Base-by-base conservation (phyloP, 2,329 filamentous ascomycete genomes). In the Myriangium duriaei region DNA sequence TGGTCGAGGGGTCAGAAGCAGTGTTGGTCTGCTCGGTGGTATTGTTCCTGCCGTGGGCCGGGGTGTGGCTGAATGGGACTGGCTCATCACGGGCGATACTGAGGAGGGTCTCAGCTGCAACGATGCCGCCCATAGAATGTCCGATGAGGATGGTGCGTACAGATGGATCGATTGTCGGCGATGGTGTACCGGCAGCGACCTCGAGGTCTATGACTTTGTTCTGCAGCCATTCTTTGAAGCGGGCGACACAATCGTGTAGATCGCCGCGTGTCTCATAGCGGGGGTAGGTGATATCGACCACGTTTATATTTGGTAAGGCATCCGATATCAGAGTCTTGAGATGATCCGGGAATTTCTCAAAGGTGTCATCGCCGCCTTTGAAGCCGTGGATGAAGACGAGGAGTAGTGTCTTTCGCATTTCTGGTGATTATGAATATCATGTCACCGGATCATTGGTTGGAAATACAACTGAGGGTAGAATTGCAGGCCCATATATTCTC, bases 131-230 rank as follows among this genome's bases (percentile, higher is more conserved):
- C 75, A 79, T 95, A 6, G 81, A 87, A 58, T 95, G 87, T 15
- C 87, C 87, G 41, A 92, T 65, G 11, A 95, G 71, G 32, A 94
- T 71, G 17, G 81, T 80, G 51, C 77, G 79, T 13, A 94, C 84
- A 0, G 80, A 85, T 4, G 86, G 85, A 44, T 92, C 84, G 45
- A 93, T 71, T 1, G 83, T 93, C 1, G 87, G 87, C 4, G 81
- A 87, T 1, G 82, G 74, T 0, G 85, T 88, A 32, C 71, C 69
- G 48, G 82, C 81, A 17, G 72, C 76, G 41, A 95, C 87, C 61
- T 98, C 88, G 51, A 95, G 68, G 58, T 96, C 91, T 50, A 96
- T 95, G 50, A 96, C 83, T 51, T 83, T 83, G 55, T 95, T 80
- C 47, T 87, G 76, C 11, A 96, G 74, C 80, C 83, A 91, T 61